Percentiles rank a stretch among this genome's conserved stretches.
Conservation (phyloP, 129 eudicot genomes). For the Dittrichia graveolens region DNA sequence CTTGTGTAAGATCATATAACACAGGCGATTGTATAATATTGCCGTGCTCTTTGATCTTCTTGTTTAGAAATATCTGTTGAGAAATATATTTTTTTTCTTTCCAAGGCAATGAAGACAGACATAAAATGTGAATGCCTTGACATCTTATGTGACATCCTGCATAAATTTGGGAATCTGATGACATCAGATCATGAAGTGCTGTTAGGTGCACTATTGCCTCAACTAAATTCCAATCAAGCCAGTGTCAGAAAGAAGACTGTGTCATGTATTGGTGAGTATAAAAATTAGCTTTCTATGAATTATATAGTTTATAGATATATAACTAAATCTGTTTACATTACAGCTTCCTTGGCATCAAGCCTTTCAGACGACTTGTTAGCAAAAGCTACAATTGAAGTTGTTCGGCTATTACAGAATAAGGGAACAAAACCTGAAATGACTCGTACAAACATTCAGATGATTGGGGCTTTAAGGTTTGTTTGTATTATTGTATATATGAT, state of each 20-base stretch:
- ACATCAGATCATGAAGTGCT: slow-evolving; percentile 79
- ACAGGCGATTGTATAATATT: not conserved
- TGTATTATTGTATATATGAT: not conserved
- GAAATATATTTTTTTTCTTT: slow-evolving; percentile 14
- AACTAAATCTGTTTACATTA: slow-evolving; percentile 14
- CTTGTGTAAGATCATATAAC: not conserved
- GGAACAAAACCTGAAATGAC: slow-evolving; percentile 78
- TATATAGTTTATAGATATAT: not conserved
- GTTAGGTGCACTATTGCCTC: slow-evolving; percentile 79
- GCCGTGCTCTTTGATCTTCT: slow-evolving; percentile 6
- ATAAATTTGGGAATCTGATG: slow-evolving; percentile 91
- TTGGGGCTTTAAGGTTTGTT: slow-evolving; percentile 81
- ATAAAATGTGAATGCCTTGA: slow-evolving; percentile 97
- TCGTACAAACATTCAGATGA: slow-evolving; percentile 94
- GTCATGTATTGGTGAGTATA: slow-evolving; percentile 80
- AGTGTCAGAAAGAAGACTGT: slow-evolving; percentile 95
- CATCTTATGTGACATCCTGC: slow-evolving; percentile 83
- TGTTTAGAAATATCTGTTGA: not conserved
- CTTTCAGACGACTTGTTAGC: slow-evolving; percentile 96
- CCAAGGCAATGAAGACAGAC: slow-evolving; percentile 80
- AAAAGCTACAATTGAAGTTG: slow-evolving; percentile 86
- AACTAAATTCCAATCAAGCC: slow-evolving; percentile 87
- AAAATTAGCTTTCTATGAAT: slow-evolving; percentile 2
- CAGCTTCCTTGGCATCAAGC: slow-evolving; percentile 93
- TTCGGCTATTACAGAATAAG: slow-evolving; percentile 61